Base-by-base conservation (phyloP, 805 yeast species). In the Yueomyces sp. region DNA sequence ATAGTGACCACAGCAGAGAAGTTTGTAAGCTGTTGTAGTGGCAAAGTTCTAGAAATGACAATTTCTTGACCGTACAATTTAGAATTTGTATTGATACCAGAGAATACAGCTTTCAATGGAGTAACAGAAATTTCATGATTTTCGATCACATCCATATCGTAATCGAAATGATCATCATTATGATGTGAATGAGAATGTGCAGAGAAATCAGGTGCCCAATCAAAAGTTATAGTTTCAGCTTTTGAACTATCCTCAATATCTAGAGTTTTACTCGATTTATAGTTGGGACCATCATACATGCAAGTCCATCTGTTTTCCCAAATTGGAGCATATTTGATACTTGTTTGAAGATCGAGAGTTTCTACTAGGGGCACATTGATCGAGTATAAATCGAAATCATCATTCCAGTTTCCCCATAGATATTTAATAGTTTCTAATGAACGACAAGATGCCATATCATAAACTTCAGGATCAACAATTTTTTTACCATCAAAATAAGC, bases 181-280 rank as follows among this genome's bases (percentile, higher is more conserved):
- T 56, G 57, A 40, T 48, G 52, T 2, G 54, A 56, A 36, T 55
- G 45, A 7, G 53, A 51, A 38, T 51, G 60, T 26, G 69, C 63
- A 39, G 72, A 73, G 62, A 85, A 86, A 56, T 87, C 77, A 1
- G 98, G 98, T 39, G 70, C 69, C 98, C 98, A 90, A 47, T 66
- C 67, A 62, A 78, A 92, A 44, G 73, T 69, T 31, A 72, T 66
- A 47, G 63, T 56, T 26, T 73, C 65, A 27, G 63, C 58, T 28
- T 66, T 64, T 3, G 69, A 62, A 26, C 66, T 71, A 49, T 71
- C 77, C 37, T 75, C 73, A 43, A 76, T 73, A 47, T 74, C 79
- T 3, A 45, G 33, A 7, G 44, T 33, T 32, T 40, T 29, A 4
- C 46, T 46, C 11, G 50, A 47, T n/a, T 43, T 27, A 7, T 5